Base-by-base conservation (phyloP, 805 yeast species). In the Wickerhamiella allomyrinae region DNA sequence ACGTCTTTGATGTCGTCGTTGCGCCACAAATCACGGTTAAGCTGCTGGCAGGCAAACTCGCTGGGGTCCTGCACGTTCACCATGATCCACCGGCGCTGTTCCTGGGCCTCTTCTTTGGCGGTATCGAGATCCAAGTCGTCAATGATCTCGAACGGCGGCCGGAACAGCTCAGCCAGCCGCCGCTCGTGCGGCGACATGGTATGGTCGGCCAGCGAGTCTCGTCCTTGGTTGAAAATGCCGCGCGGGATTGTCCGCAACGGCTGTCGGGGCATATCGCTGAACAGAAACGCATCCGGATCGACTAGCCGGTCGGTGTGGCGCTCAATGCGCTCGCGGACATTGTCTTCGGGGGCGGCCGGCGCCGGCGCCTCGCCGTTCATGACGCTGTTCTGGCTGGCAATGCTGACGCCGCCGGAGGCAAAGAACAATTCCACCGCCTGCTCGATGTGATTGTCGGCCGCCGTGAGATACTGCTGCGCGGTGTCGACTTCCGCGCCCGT, bases 1-100 rank as follows among this genome's bases (percentile, higher is more conserved):
- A 74, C 51, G 14, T 69, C 71, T 57, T 83, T 86, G 17, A 91
- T 69, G 2, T 69, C 68, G 11, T 60, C 49, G 38, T 79, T 70
- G 14, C 91, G 74, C 97, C 97, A 91, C 47, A 91, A 76, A 60
- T 91, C 99, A 46, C 99, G 71, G 59, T 91, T 91, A 41, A 91
- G 63, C 24, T 81, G 77, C 57, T 89, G 97, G 55, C 96, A 87
- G 50, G 75, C 74, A 56, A 91, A 91, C 55, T 84, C 91, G 1
- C 81, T 66, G 20, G 76, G 65, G 54, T 89, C 94, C 59, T 91
- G 98, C 39, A 91, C 74, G 57, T 91, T 91, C 20, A 91, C 70
- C 52, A 91, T 62, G 7, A 91, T 70, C 95, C 96, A 87, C 60
- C 79, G 83, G 41, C 73, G 66, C 45, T 66, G 69, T 24, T 59